phyloP scores from a whole-genome alignment of 2,329 filamentous ascomycete genomes.

The Xylariales sp. region DNA sequence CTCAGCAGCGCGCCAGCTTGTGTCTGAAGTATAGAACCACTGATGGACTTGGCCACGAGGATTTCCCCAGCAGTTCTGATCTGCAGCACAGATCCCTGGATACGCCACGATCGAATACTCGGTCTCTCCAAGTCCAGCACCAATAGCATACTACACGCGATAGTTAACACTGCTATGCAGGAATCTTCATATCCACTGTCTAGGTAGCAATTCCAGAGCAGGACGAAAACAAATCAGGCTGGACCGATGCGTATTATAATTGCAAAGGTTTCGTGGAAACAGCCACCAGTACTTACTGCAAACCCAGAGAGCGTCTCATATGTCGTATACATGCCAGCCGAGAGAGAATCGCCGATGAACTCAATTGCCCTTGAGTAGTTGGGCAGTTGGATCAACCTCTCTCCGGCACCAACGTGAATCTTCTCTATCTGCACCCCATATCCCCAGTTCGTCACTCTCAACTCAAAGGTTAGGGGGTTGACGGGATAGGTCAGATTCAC shows the following conservation, averaged over 20 bases:
- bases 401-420: constrained; percentile 41
- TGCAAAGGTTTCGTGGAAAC: no score
- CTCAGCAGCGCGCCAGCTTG: constrained; percentile 37
- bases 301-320: constrained; percentile 55
- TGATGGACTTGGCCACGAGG: constrained; percentile 46
- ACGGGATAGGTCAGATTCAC: constrained; percentile 37
- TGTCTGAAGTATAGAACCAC: constrained; percentile 55
- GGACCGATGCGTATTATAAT: no score
- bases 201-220: no score
- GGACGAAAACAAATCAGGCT: no score
- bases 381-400: constrained; percentile 38
- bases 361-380: constrained; percentile 32
- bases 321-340: constrained; percentile 52
- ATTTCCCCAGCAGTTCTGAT: constrained; percentile 52
- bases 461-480: constrained; percentile 46
- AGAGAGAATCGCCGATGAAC: constrained; percentile 44
- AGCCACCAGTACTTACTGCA: no score
- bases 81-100: constrained; percentile 52
- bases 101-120: constrained; percentile 56
- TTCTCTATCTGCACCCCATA: constrained; percentile 53
- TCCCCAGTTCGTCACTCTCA: constrained; percentile 58
- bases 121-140: constrained; percentile 51
- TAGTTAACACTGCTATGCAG: no score
- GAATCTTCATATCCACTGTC: no score
- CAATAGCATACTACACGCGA: constrained; percentile 50